Evolutionary conservation across 371 early-diverging fungal species (phyloP), one percentile per base, ranked within the genome.

Genomic region (Circinella umbellata): DNA sequence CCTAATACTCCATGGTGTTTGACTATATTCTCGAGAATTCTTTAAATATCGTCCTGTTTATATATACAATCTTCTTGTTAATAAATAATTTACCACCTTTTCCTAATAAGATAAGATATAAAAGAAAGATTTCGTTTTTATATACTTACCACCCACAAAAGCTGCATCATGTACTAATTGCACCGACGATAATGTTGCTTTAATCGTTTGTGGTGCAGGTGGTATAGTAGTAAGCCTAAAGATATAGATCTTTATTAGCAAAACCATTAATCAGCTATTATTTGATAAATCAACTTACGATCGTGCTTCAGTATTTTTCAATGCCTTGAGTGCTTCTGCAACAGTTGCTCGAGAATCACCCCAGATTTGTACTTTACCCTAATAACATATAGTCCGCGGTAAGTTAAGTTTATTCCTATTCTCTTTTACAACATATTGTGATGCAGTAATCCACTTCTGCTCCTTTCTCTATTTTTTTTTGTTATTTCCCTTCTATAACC

Each of bases 1-100:
- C 7, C 87, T 86, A 15, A 96, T 84, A 8, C 81, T 69, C 92
- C 96, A 96, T 0, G 96, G 96, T 13, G 98, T 93, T 77, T 98
- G 95, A 73, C 93, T 93, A 73, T 95, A 90, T 69, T 89, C 87
- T 38, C 99, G 84, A 15, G 89, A 82, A 55, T 90, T 86, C 80
- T 99, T 99, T 57, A 91, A 80, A 75, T 99, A 99, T 49, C 98
- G 88, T 0, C 93, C 94, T 71, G 57, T 46, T 27, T 27, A 2
- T 27, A 27, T 27, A 27, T 27, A 27, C 27, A 27, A 27, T 2
- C 27, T 27, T 27, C 2, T 27, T 27, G 27, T 27, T 27, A 27
- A 27, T 27, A 27, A 27, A 27, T 27, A 27, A 27, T 27, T 27
- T 27, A 27, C 27, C 27, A 27, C 2, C 27, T 27, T 27, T 2